Evolutionary conservation across 352 stramenopile genomes (phyloP).

Genomic region (Globisporangium ultimum): DNA sequence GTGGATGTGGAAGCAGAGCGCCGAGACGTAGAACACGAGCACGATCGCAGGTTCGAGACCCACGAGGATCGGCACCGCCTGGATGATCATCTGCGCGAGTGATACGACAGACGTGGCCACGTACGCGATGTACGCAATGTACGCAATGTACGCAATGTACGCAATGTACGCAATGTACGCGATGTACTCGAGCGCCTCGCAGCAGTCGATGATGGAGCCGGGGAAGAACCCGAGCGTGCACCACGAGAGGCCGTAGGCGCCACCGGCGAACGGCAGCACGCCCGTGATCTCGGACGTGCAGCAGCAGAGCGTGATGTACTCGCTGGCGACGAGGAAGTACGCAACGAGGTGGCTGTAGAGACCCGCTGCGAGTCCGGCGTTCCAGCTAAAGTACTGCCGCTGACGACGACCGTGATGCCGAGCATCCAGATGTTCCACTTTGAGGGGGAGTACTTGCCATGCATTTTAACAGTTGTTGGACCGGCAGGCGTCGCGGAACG

Average conservation of each 20-base stretch:
- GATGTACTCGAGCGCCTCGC: constrained; percentile 39
- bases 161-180: too few relatives aligned
- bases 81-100: constrained; percentile 19
- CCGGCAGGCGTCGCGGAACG: too few relatives aligned
- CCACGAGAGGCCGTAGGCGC: constrained; percentile 27
- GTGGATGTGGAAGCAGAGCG: constrained; percentile 14
- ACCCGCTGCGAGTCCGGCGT: constrained; percentile 24
- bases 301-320: constrained; percentile 27
- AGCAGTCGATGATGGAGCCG: constrained; percentile 31
- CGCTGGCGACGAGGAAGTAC: constrained; percentile 21
- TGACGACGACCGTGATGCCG: constrained; percentile 38
- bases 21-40: constrained; percentile 16
- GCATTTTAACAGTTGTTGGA: too few relatives aligned
- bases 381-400: constrained; percentile 46
- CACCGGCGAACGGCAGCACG: constrained; percentile 27
- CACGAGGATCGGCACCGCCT: not conserved
- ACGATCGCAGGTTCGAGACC: constrained; percentile 7
- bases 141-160: too few relatives aligned
- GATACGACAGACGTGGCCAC: constrained; percentile 23
- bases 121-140: too few relatives aligned
- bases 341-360: constrained; percentile 29
- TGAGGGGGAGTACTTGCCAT: constrained; percentile 21
- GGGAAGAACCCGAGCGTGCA: constrained; percentile 38
- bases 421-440: constrained; percentile 26
- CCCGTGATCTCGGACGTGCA: constrained; percentile 33